Evolutionary conservation across 2,329 filamentous ascomycete genomes (phyloP).

Genomic region (Ilyonectria destructans): DNA sequence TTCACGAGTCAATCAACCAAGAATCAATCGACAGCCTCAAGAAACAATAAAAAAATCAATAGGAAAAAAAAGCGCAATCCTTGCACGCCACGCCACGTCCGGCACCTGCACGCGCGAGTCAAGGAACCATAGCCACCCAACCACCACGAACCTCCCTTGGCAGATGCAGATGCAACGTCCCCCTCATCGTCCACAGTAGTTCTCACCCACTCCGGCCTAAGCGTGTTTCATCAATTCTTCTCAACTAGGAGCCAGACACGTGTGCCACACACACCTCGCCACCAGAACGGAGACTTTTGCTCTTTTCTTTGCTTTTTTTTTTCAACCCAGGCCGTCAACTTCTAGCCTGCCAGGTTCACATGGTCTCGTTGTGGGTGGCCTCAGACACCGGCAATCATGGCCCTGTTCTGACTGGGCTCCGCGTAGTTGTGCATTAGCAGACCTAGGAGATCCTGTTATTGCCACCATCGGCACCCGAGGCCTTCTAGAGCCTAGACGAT

Average conservation of each 20-base stretch:
- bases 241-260: slow-evolving; percentile 37
- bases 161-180: slow-evolving; percentile 26
- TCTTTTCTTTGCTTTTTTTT: slow-evolving; percentile 15
- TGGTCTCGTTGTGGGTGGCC: slow-evolving; percentile 4
- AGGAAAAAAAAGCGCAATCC: background rate
- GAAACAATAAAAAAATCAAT: background rate
- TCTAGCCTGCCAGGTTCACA: background rate
- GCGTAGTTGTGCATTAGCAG: background rate
- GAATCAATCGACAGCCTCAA: background rate
- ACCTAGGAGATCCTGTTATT: background rate
- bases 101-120: slow-evolving; percentile 25
- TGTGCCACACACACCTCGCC: slow-evolving; percentile 26
- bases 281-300: slow-evolving; percentile 21
- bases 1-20: background rate
- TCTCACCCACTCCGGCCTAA: slow-evolving; percentile 36
- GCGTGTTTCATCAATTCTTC: slow-evolving; percentile 40
- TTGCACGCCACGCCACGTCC: slow-evolving; percentile 7
- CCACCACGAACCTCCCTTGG: slow-evolving; percentile 20
- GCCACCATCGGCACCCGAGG: background rate
- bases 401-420: slow-evolving; percentile 11
- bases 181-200: slow-evolving; percentile 33
- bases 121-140: slow-evolving; percentile 20
- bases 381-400: background rate
- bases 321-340: background rate
- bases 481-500: background rate